Percentiles rank a stretch among this genome's conserved stretches.
Conservation (phyloP, 345 rosid species). For the Stellera chamaejasme region DNA sequence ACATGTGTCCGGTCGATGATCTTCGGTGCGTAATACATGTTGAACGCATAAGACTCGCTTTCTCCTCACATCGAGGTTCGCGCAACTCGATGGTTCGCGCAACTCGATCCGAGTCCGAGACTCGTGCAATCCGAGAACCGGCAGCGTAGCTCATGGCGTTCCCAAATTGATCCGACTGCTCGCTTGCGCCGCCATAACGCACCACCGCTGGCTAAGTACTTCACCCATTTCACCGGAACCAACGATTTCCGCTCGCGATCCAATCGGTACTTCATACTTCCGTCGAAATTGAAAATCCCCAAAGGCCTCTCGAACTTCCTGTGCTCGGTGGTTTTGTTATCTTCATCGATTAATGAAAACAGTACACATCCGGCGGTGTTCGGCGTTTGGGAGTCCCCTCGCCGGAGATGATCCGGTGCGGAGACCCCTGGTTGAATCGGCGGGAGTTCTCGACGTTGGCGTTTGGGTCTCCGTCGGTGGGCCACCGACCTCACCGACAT, state of each 20-base stretch:
- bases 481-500: slow-evolving; percentile 98
- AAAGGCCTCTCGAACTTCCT: slow-evolving; percentile 74
- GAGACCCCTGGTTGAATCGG: slow-evolving; percentile 78
- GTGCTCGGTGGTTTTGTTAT: slow-evolving; percentile 56
- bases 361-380: slow-evolving; percentile 57
- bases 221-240: slow-evolving; percentile 49
- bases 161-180: slow-evolving; percentile 22
- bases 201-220: slow-evolving; percentile 50
- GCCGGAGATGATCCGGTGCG: slow-evolving; percentile 35
- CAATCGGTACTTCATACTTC: slow-evolving; percentile 45
- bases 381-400: slow-evolving; percentile 63
- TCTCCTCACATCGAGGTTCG: slow-evolving; percentile 22
- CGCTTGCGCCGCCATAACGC: slow-evolving; percentile 48
- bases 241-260: slow-evolving; percentile 31
- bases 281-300: slow-evolving; percentile 67
- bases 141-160: slow-evolving; percentile 39
- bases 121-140: slow-evolving; percentile 57
- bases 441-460: slow-evolving; percentile 49
- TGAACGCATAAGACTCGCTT: slow-evolving; percentile 70
- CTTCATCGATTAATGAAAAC: slow-evolving; percentile 77
- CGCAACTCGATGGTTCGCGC: too few relatives aligned
- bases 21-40: slow-evolving; percentile 55
- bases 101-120: slow-evolving; percentile 47
- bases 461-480: slow-evolving; percentile 60
- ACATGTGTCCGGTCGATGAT: slow-evolving; percentile 46